These are phyloP conservation scores for Lepidopterella palustris DNA, from an alignment of 495 filamentous ascomycete genomes.

Conservation along the genomic window DNA sequence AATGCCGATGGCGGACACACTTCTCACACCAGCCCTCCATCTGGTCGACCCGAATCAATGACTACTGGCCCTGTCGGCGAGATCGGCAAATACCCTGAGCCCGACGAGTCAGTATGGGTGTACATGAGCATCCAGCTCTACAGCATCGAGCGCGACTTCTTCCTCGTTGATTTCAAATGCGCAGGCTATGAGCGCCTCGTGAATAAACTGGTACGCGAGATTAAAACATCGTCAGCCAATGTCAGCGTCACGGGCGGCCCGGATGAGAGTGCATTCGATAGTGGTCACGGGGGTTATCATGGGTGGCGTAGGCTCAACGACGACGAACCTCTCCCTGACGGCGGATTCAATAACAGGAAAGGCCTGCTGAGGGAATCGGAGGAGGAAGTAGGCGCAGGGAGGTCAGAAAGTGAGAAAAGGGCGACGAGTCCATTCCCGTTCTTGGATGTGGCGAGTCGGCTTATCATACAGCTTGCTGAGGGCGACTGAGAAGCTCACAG, in stretches of 20 bases:
- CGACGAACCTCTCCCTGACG: constrained; percentile 24
- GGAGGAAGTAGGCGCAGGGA: constrained; percentile 35
- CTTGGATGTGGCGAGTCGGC: constrained; percentile 61
- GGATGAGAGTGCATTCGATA: background rate
- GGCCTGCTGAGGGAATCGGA: constrained; percentile 33
- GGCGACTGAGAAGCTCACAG: constrained; percentile 33
- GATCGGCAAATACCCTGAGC: constrained; percentile 7
- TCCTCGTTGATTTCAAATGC: constrained; percentile 97
- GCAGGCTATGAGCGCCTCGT: constrained; percentile 88
- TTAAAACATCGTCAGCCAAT: constrained; percentile 16
- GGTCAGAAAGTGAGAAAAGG: constrained; percentile 56
- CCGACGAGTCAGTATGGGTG: constrained; percentile 58
- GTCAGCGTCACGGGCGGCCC: constrained; percentile 14
- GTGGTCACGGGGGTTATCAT: constrained; percentile 21
- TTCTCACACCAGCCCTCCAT: constrained; percentile 13
- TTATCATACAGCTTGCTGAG: constrained; percentile 72
- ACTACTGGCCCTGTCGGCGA: background rate
- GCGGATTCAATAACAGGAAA: constrained; percentile 19
- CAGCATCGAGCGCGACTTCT: constrained; percentile 85
- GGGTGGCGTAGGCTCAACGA: constrained; percentile 29
- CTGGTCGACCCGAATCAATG: constrained; percentile 8
- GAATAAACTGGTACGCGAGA: constrained; percentile 29
- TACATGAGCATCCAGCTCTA: constrained; percentile 96
- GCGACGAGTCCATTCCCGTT: constrained; percentile 72
- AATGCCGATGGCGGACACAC: constrained; percentile 13